phyloP scores from a whole-genome alignment of 2,329 filamentous ascomycete species.

The Dactylellina leptospora region DNA sequence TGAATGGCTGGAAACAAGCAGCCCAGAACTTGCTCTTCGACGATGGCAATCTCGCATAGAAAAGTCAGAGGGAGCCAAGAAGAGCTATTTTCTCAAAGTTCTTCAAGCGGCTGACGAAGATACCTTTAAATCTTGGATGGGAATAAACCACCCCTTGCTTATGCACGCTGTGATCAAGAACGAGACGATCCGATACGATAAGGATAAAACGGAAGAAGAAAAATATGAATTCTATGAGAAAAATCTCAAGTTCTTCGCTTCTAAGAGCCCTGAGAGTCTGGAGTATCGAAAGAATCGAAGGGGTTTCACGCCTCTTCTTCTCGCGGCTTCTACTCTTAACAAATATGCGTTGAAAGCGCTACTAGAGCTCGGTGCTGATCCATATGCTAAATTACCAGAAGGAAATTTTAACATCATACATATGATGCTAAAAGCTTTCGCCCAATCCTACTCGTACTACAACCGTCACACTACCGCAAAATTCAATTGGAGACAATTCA shows the following conservation, averaged over 20 bases:
- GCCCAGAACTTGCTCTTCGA: slow-evolving; percentile 68
- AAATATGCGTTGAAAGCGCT: slow-evolving; percentile 69
- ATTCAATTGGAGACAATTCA: slow-evolving; percentile 69
- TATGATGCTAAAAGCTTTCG: slow-evolving; percentile 60
- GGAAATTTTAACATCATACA: slow-evolving; percentile 75
- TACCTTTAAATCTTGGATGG: slow-evolving; percentile 52
- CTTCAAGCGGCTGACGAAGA: slow-evolving; percentile 30
- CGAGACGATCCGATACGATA: slow-evolving; percentile 7
- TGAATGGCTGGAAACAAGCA: slow-evolving; percentile 79
- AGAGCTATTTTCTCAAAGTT: slow-evolving; percentile 22
- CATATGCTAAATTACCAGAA: slow-evolving; percentile 68
- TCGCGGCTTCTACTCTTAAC: slow-evolving; percentile 71
- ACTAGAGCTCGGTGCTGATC: slow-evolving; percentile 73
- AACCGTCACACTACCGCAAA: slow-evolving; percentile 65
- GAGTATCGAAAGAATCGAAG: slow-evolving; percentile 68
- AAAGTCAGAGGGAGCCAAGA: slow-evolving; percentile 2
- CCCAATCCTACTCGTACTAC: slow-evolving; percentile 58
- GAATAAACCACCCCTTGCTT: slow-evolving; percentile 52
- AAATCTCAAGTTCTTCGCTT: slow-evolving; percentile 70
- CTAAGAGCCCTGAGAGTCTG: slow-evolving; percentile 69
- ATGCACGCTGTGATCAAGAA: slow-evolving; percentile 56
- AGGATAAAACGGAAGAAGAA: slow-evolving; percentile 4
- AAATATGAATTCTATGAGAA: slow-evolving; percentile 54
- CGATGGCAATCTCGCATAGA: slow-evolving; percentile 5
- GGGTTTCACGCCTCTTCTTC: slow-evolving; percentile 73